Conservation (phyloP, 1,139 yeast species). For the Schwanniomyces etchellsii region DNA sequence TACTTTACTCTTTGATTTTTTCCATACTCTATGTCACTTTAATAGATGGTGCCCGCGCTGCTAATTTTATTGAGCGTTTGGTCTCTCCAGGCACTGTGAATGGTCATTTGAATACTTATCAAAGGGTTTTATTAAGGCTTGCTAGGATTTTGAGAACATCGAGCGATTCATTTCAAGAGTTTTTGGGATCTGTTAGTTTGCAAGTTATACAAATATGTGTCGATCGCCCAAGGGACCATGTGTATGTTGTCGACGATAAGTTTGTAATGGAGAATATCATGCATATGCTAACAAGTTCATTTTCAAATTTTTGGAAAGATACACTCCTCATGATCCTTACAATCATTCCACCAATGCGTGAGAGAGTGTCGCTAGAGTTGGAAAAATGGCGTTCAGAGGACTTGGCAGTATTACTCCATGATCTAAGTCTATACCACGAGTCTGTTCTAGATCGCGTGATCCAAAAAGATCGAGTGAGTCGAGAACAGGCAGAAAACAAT, state of each 20-base stretch:
- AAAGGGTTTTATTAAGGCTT: neutral
- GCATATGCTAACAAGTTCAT: conserved; percentile 9
- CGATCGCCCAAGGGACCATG: conserved; percentile 20
- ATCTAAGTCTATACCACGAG: too few species aligned
- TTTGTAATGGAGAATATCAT: conserved; percentile 7
- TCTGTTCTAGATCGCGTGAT: too few species aligned
- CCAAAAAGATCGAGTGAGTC: too few species aligned
- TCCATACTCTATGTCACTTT: conserved; percentile 9
- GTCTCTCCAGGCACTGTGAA: too few species aligned
- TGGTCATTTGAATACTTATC: neutral
- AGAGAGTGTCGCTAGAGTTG: conserved; percentile 10
- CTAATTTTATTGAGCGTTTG: conserved; percentile 8
- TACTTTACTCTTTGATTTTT: conserved; percentile 2
- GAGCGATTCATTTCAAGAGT: too few species aligned
- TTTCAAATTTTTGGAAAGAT: conserved; percentile 17
- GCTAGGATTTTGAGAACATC: neutral
- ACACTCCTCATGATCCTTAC: conserved; percentile 14
- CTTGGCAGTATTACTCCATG: conserved; percentile 6
- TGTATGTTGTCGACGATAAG: conserved; percentile 12
- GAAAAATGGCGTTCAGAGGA: conserved; percentile 16
- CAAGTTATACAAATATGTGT: conserved; percentile 15
- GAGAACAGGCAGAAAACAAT: too few species aligned
- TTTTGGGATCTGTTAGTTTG: conserved; percentile 5
- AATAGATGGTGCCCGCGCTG: conserved; percentile 11
- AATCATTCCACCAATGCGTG: conserved; percentile 16